Evolutionary conservation across 1,284 basidiomycete genomes (phyloP), one percentile per base, ranked within the genome.

Genomic region (Ustilago esculenta): DNA sequence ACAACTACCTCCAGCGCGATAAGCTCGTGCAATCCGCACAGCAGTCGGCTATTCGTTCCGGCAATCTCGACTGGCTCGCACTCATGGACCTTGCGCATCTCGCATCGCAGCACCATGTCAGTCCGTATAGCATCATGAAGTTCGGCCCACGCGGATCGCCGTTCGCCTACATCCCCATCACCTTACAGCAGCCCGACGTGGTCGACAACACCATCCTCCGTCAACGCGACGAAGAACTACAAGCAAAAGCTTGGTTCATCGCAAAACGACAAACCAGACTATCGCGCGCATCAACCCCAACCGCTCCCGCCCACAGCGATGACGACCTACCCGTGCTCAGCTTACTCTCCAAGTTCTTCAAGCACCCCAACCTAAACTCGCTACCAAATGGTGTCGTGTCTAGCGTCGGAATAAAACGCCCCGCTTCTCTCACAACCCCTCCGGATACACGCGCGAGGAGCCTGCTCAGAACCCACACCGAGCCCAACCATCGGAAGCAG

Each of bases 71-170:
- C 18, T 80, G 79, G 79, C 46, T 76, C 15, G 59, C 60, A n/a
- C 58, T 81, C 21, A 66, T 79, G 53, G 65, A 81, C 17, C 61
- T 74, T 24, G 68, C 73, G 3, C 70, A 66, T 24, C 58, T 81
- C 2, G 76, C 77, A 1, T 79, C 76, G n/a, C 79, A 81, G 50
- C 77, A 81, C 44, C 79, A 81, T 43, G 48, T 80, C 44, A 76
- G 75, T 23, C 56, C 68, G 4, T 81, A 81, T 54, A 71, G 66
- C 36, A 39, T 60, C 40, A 59, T 80, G 53, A 81, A 81, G 46
- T 80, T 75, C 23, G 79, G 79, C 9, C 47, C 51, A 2, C 44
- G 48, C 18, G 76, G 77, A 11, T 76, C 76, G 6, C 79, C 77
- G 10, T 80, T 75, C 42, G 73, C 77, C 3, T 80, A 80, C 60